Evolutionary conservation across 106 monocot species (phyloP).

Genomic region (Chionographis japonica): DNA sequence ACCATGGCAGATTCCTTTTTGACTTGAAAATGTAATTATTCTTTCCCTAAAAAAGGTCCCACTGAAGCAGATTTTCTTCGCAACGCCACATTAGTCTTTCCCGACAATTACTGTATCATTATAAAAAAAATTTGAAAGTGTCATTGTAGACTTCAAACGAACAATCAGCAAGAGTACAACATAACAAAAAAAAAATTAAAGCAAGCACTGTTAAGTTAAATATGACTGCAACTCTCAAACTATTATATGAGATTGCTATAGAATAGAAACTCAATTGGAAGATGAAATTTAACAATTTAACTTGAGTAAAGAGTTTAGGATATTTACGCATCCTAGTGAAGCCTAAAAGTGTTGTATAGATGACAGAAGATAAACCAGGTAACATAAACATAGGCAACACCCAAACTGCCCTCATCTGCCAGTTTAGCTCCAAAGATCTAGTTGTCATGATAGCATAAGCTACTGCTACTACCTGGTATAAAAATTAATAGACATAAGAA

Average conservation of each 20-base stretch:
- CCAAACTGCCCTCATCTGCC: slow-evolving; percentile 52
- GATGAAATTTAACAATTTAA: not conserved
- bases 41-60: too few species aligned
- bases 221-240: too few species aligned
- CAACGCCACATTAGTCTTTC: not conserved
- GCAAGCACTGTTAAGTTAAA: not conserved
- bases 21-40: too few species aligned
- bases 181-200: not conserved
- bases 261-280: not conserved
- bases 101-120: too few species aligned
- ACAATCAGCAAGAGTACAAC: too few species aligned
- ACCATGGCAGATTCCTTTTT: too few species aligned
- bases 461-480: slow-evolving; percentile 47
- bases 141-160: too few species aligned
- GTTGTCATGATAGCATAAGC: slow-evolving; percentile 48
- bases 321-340: slow-evolving; percentile 69
- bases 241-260: too few species aligned
- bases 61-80: not conserved
- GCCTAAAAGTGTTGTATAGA: slow-evolving; percentile 39
- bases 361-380: slow-evolving; percentile 45
- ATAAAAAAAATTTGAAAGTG: too few species aligned
- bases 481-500: not conserved
- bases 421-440: slow-evolving; percentile 41
- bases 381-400: slow-evolving; percentile 58
- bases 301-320: slow-evolving; percentile 13